A percentile compares a stretch with the other conserved stretches of the same genome.
These are phyloP conservation scores for Xylaria acuta DNA, from an alignment of 495 filamentous ascomycete species.

Conservation along the genomic window DNA sequence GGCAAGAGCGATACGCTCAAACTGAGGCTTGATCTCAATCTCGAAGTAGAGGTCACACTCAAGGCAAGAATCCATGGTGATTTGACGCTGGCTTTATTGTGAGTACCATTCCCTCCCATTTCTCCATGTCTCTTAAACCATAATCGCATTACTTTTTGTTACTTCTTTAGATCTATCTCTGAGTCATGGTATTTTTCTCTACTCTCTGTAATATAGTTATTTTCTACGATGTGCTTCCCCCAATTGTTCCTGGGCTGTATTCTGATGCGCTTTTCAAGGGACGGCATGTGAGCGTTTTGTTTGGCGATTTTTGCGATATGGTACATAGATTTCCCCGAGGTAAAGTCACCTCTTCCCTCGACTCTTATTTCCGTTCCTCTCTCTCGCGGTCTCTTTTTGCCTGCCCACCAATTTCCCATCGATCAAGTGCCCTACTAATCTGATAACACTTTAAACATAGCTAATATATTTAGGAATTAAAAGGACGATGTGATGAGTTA, in stretches of 20 bases:
- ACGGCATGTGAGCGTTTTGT: conserved; percentile 2
- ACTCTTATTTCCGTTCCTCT: no score
- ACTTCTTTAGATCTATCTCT: not conserved
- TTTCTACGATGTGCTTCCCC: not conserved
- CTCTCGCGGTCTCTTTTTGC: no score
- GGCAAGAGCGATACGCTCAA: conserved; percentile 74
- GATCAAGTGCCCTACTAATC: no score
- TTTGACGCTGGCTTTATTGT: conserved; percentile 85
- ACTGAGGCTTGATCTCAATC: conserved; percentile 80
- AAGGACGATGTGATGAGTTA: conserved; percentile 7
- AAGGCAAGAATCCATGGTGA: conserved; percentile 95
- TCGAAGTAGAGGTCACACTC: conserved; percentile 87
- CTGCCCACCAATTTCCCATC: no score
- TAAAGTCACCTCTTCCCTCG: conserved; percentile 20
- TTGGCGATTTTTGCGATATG: not conserved
- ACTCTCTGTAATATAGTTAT: not conserved
- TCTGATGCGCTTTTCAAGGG: conserved; percentile 23
- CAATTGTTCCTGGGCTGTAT: not conserved
- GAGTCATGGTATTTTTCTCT: not conserved
- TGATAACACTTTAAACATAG: not conserved
- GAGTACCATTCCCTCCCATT: conserved; percentile 42
- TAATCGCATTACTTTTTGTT: not conserved
- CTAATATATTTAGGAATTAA: conserved; percentile 20
- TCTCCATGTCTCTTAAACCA: not conserved
- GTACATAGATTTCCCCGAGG: conserved; percentile 13